A percentile compares a stretch with the other conserved stretches of the same genome.
Evolutionary conservation across 768 basidiomycete species (phyloP).

Genomic region (Termitomyces titanicus): DNA sequence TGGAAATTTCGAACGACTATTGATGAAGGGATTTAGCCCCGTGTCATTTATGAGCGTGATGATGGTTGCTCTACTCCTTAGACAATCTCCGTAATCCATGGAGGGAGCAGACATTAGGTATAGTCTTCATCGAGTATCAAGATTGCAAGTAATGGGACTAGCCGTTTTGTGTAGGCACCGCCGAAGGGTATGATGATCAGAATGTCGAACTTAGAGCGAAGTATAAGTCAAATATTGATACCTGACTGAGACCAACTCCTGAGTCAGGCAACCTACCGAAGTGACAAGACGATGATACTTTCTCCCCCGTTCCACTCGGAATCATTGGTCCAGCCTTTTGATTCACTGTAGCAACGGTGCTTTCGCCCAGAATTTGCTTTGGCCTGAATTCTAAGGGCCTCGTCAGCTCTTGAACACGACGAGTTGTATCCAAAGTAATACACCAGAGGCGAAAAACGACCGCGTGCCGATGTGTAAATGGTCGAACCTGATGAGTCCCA

Average conservation of each 20-base stretch:
- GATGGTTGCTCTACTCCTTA: not conserved
- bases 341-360: not conserved
- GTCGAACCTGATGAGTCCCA: too few relatives aligned
- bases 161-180: not conserved
- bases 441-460: too few relatives aligned
- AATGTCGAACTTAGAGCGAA: not conserved
- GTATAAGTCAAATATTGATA: not conserved
- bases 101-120: not conserved
- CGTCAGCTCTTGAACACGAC: too few relatives aligned
- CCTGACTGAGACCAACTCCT: not conserved
- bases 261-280: not conserved
- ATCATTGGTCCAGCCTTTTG: not conserved
- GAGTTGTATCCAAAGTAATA: too few relatives aligned
- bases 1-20: not conserved
- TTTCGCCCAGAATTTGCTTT: not conserved
- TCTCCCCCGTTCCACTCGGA: not conserved
- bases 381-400: too few relatives aligned
- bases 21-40: not conserved
- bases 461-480: too few relatives aligned
- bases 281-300: not conserved
- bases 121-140: not conserved
- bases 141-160: not conserved
- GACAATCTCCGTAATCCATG: slow-evolving; percentile 10
- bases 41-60: not conserved
- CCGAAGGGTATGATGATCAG: not conserved